Conservation (phyloP, 208 protist species). For the Crithidia thermophila region DNA sequence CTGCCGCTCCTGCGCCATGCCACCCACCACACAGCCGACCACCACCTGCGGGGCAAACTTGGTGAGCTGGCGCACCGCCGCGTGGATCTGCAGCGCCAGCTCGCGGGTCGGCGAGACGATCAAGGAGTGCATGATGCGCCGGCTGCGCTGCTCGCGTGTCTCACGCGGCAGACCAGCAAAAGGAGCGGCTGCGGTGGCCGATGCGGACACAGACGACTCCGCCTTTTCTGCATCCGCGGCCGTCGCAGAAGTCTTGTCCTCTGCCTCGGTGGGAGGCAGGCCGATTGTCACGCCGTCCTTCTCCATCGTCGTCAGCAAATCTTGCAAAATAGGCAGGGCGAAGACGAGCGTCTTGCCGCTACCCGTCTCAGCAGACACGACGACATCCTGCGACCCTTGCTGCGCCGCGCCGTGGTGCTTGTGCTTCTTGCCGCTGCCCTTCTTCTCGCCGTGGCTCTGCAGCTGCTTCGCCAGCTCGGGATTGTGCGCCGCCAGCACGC, state of each 20-base stretch:
- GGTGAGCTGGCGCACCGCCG: slow-evolving; percentile 66
- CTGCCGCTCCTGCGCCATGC: slow-evolving; percentile 90
- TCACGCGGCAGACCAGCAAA: slow-evolving; percentile 5
- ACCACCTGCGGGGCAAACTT: slow-evolving; percentile 60
- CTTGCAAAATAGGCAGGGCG: slow-evolving; percentile 94
- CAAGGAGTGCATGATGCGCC: slow-evolving; percentile 87
- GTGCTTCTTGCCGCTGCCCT: slow-evolving; percentile 28
- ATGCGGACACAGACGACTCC: not conserved
- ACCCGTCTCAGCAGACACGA: slow-evolving; percentile 95
- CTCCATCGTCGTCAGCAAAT: slow-evolving; percentile 45
- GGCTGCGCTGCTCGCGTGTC: not conserved
- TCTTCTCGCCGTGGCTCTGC: slow-evolving; percentile 9
- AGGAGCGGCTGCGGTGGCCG: slow-evolving; percentile 3
- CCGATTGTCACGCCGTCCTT: slow-evolving; percentile 11
- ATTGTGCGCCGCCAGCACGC: slow-evolving; percentile 36
- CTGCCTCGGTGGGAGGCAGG: not conserved
- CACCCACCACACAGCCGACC: slow-evolving; percentile 85
- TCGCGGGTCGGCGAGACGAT: slow-evolving; percentile 98
- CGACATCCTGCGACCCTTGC: slow-evolving; percentile 58
- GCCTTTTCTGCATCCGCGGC: not conserved
- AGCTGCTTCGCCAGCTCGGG: slow-evolving; percentile 17
- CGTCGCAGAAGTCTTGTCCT: not conserved
- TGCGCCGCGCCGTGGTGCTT: slow-evolving; percentile 3
- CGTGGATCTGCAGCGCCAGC: slow-evolving; percentile 97
- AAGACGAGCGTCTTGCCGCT: slow-evolving; percentile 98